These are phyloP conservation scores for Chaetomium tenue DNA, from an alignment of 495 filamentous ascomycete genomes.

Conservation along the genomic window DNA sequence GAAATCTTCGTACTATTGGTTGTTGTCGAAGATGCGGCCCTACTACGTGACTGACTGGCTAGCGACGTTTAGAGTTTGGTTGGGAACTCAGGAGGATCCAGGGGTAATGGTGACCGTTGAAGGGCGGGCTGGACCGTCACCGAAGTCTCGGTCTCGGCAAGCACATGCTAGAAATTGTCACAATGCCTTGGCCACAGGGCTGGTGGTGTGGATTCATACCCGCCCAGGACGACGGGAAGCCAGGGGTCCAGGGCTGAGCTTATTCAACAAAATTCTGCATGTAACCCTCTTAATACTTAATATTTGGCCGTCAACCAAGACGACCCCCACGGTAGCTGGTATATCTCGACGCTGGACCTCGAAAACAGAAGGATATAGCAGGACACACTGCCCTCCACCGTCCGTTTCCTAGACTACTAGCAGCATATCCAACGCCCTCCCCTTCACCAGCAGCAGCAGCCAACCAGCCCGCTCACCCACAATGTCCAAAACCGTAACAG, in stretches of 20 bases:
- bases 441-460: no score
- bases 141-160: slow-evolving; percentile 3
- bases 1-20: no score
- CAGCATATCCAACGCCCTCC: no score
- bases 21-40: no score
- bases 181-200: not conserved
- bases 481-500: slow-evolving; percentile 13
- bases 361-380: not conserved
- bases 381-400: not conserved
- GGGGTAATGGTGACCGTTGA: no score
- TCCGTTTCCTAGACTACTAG: not conserved
- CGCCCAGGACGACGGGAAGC: not conserved
- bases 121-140: not conserved
- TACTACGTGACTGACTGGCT: no score
- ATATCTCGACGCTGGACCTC: not conserved
- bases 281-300: not conserved
- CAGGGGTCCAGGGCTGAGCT: slow-evolving; percentile 4
- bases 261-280: slow-evolving; percentile 11
- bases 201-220: slow-evolving; percentile 4
- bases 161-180: not conserved
- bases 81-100: no score
- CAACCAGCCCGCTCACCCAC: not conserved
- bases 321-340: not conserved
- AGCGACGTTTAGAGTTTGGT: no score
- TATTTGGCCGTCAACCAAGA: not conserved